These are phyloP conservation scores for Aspergillus novoparasiticus DNA, from an alignment of 2,329 filamentous ascomycete species.

Conservation along the genomic window DNA sequence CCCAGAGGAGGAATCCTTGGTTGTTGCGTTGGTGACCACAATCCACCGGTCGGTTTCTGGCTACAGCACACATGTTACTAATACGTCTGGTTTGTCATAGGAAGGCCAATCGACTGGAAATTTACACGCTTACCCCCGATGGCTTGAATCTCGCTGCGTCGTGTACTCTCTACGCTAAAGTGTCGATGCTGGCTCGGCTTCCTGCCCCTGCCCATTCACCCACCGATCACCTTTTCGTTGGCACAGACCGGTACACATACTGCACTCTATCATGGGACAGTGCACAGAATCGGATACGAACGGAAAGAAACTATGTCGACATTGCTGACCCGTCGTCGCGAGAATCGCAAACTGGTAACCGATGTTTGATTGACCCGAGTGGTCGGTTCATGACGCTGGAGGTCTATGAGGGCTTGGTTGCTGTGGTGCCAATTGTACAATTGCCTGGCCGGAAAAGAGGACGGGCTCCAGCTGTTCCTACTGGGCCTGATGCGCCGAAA, in stretches of 20 bases:
- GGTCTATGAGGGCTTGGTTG: constrained; percentile 69
- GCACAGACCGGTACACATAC: constrained; percentile 86
- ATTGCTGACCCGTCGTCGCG: constrained; percentile 63
- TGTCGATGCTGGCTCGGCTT: constrained; percentile 71
- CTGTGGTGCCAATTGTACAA: constrained; percentile 62
- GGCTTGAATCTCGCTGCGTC: constrained; percentile 68
- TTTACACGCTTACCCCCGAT: constrained; percentile 68
- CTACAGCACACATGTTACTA: constrained; percentile 4
- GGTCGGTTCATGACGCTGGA: constrained; percentile 69
- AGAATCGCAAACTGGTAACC: constrained; percentile 79
- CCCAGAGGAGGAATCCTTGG: constrained; percentile 75
- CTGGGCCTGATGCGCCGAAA: constrained; percentile 33
- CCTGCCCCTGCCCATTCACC: constrained; percentile 65
- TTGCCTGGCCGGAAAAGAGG: constrained; percentile 53
- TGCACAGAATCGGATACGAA: constrained; percentile 54
- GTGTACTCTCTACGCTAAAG: constrained; percentile 77
- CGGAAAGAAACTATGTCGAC: constrained; percentile 61
- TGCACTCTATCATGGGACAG: constrained; percentile 86
- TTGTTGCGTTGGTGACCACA: constrained; percentile 72
- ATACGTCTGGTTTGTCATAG: constrained; percentile 46
- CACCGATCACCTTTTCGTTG: constrained; percentile 87
- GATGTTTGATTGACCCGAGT: constrained; percentile 81
- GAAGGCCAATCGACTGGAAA: constrained; percentile 82
- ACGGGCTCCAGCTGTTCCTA: constrained; percentile 26
- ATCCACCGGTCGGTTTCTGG: constrained; percentile 4